Percentiles rank a stretch among this genome's conserved stretches.
These are phyloP conservation scores for Rugonectria rugulosa DNA, from an alignment of 2,329 filamentous ascomycete species.

Conservation along the genomic window DNA sequence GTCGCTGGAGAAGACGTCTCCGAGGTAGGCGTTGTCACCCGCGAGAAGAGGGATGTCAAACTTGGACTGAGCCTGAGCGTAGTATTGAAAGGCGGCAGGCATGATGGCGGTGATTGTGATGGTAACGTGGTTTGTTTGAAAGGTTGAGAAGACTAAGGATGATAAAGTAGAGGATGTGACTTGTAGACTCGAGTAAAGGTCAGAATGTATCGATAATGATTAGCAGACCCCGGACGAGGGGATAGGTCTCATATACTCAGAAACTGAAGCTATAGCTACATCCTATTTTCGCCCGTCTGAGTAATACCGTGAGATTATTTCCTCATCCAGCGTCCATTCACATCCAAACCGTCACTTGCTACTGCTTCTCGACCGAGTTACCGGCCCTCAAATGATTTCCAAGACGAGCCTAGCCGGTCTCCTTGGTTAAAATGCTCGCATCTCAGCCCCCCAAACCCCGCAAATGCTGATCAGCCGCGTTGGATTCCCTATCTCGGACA, in stretches of 20 bases:
- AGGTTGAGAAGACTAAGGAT: neutral
- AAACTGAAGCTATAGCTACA: neutral
- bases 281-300: neutral
- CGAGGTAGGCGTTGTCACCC: conserved; percentile 73
- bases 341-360: conserved; percentile 1
- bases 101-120: too few species aligned
- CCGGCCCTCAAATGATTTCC: conserved; percentile 19
- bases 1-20: conserved; percentile 66
- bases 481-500: conserved; percentile 18
- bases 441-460: conserved; percentile 9
- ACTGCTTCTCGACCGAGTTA: conserved; percentile 16
- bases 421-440: neutral
- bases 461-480: conserved; percentile 3
- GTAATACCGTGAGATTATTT: neutral
- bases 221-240: neutral
- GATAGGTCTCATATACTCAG: conserved; percentile 14
- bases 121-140: neutral
- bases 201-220: neutral
- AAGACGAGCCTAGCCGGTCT: conserved; percentile 7
- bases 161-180: neutral
- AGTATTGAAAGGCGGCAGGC: conserved; percentile 56
- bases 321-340: neutral
- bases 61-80: conserved; percentile 62
- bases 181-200: neutral
- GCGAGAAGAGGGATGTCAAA: conserved; percentile 72